Percentiles rank a stretch among this genome's conserved stretches.
phyloP scores from a whole-genome alignment of 2,329 filamentous ascomycete genomes.

The Leptographium wingfieldii region DNA sequence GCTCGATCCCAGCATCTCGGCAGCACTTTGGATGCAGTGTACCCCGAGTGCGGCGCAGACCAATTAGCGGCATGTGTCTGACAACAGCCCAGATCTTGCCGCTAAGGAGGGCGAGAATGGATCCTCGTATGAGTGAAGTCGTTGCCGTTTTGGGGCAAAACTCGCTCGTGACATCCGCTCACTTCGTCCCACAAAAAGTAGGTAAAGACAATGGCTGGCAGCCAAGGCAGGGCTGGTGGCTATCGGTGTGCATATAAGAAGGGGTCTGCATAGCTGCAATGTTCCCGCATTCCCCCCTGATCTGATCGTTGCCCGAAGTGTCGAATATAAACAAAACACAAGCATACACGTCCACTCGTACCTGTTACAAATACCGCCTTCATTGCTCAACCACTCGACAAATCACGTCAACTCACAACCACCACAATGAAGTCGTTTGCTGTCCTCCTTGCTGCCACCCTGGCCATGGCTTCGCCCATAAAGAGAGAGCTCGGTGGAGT shows the following conservation, averaged over 20 bases:
- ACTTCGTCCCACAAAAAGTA: neutral
- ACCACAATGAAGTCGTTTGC: slow-evolving; percentile 9
- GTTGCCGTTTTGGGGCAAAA: neutral
- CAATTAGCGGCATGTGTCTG: neutral
- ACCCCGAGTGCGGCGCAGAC: neutral
- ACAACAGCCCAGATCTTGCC: neutral
- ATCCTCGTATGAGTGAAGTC: neutral
- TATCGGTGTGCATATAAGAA: neutral
- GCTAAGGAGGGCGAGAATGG: neutral
- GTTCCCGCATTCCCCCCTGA: neutral
- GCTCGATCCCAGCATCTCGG: too few relatives aligned
- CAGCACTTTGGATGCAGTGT: neutral
- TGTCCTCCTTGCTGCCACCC: slow-evolving; percentile 3
- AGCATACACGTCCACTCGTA: too few relatives aligned
- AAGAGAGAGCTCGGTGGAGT: slow-evolving; percentile 35
- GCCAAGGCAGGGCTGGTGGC: neutral
- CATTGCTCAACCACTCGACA: neutral
- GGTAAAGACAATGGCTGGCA: neutral
- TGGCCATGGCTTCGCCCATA: slow-evolving; percentile 15
- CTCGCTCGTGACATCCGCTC: neutral
- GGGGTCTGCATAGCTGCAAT: neutral
- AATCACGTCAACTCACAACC: neutral
- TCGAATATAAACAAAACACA: neutral
- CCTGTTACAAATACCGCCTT: neutral
- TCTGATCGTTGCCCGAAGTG: neutral